Percentiles rank a stretch among this genome's conserved stretches.
These are phyloP conservation scores for Garcia nutans DNA, from an alignment of 345 rosid genomes.

Conservation along the genomic window DNA sequence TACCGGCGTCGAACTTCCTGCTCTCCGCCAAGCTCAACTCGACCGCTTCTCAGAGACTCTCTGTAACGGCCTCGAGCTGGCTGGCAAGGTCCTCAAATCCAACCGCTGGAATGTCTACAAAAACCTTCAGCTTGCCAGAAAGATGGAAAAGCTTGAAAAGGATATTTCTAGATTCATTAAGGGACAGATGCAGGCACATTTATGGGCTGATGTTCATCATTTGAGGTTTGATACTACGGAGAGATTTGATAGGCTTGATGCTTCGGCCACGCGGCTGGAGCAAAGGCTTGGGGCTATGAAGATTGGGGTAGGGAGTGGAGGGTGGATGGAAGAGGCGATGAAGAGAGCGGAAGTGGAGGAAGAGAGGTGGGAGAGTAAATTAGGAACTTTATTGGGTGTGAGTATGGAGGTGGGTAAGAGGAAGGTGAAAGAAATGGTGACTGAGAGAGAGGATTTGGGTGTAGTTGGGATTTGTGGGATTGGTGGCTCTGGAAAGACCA, in stretches of 20 bases:
- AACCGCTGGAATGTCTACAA: constrained; percentile 65
- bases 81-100: constrained; percentile 38
- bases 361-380: constrained; percentile 34
- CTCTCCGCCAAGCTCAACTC: constrained; percentile 64
- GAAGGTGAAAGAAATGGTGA: constrained; percentile 74
- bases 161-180: constrained; percentile 37
- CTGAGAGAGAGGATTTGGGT: constrained; percentile 32
- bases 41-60: constrained; percentile 45
- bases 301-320: constrained; percentile 51
- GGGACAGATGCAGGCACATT: constrained; percentile 41
- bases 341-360: constrained; percentile 46
- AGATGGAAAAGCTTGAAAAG: constrained; percentile 76
- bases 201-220: constrained; percentile 69
- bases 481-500: constrained; percentile 91
- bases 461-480: constrained; percentile 71
- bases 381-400: constrained; percentile 33
- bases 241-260: constrained; percentile 53
- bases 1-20: constrained; percentile 76
- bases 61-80: constrained; percentile 47
- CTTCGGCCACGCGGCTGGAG: constrained; percentile 40
- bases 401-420: constrained; percentile 67
- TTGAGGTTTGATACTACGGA: constrained; percentile 41
- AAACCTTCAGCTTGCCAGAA: constrained; percentile 44
- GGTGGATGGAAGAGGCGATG: constrained; percentile 59
- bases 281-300: constrained; percentile 57